These are phyloP conservation scores for Ophiocordyceps australis DNA, from an alignment of 2,329 filamentous ascomycete species.

Conservation along the genomic window DNA sequence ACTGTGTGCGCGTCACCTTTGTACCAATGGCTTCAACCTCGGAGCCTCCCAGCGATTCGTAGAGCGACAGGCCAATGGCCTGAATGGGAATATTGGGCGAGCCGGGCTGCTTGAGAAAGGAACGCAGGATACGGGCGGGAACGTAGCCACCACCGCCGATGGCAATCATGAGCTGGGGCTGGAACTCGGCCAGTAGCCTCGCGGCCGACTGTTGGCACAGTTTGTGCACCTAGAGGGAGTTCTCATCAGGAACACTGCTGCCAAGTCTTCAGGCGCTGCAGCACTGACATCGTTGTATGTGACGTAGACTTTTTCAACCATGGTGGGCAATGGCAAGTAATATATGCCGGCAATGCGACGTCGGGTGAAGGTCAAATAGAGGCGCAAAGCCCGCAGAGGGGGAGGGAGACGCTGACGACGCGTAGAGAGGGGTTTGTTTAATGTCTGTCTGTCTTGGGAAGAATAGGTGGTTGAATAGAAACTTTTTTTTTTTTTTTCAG, in stretches of 20 bases:
- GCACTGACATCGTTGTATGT: constrained; percentile 74
- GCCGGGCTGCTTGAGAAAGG: constrained; percentile 82
- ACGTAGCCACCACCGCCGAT: constrained; percentile 97
- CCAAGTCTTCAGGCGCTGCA: too few relatives aligned
- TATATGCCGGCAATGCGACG: too few relatives aligned
- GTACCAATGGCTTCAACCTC: constrained; percentile 61
- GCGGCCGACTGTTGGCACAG: constrained; percentile 78
- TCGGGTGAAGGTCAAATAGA: too few relatives aligned
- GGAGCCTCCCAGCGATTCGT: constrained; percentile 57
- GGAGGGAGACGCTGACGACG: too few relatives aligned
- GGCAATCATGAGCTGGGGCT: constrained; percentile 93
- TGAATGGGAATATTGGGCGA: constrained; percentile 95
- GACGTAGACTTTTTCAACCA: constrained; percentile 76
- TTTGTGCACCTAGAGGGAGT: constrained; percentile 97
- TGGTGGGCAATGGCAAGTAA: too few relatives aligned
- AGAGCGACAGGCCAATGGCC: constrained; percentile 93
- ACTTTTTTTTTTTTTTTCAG: too few relatives aligned
- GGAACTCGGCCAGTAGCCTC: constrained; percentile 66
- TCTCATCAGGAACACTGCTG: too few relatives aligned
- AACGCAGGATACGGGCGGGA: constrained; percentile 87
- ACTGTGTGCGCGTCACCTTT: constrained; percentile 94
- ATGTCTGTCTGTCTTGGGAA: too few relatives aligned
- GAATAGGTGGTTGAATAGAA: too few relatives aligned
- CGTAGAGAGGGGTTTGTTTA: too few relatives aligned
- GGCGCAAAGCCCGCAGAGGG: too few relatives aligned